Base-by-base conservation (phyloP, 2,329 filamentous ascomycete species). In the Aspergillus fumigatiaffinis region DNA sequence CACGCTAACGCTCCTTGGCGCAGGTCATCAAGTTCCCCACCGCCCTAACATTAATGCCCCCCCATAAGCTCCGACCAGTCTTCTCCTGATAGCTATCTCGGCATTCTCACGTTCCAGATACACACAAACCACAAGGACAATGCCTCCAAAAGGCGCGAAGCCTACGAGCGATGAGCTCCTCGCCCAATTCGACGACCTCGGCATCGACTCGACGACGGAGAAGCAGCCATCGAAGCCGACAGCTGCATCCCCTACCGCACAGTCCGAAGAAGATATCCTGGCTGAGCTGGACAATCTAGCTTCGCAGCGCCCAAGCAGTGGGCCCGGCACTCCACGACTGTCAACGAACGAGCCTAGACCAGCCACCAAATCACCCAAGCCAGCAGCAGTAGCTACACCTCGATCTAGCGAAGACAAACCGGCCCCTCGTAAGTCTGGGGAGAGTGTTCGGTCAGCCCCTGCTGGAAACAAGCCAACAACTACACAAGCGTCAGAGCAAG, bases 211-310 rank as follows among this genome's bases (percentile, higher is more conserved):
- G 47, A 62, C 65, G 20, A 50, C 60, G 10, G 66, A 72, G 10
- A 64, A 72, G 44, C 41, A 54, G 17, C n/a, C 65, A 32, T 55
- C 72, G 14, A 76, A 74, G 61, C 58, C 59, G 26, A 53, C 50
- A 50, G 56, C 60, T 51, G 66, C 60, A 55, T 62, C 63, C 52
- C 48, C 61, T 41, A 52, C 62, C 17, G 62, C 60, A n/a, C 69
- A 73, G 58, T 67, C 69, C 17, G 82, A 87, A 67, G 83, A 90
- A 66, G 92, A 96, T 71, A 86, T 93, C 57, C 83, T 97, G 42
- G 92, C 92, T 60, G 92, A 97, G 67, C 84, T 97, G 60, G 91
- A 95, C 73, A 87, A 87, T 66, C 84, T 96, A 47, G 90, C 86
- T 67, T 82, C 85, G 54, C 86, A 90, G 72, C 81, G 87, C 69